Conservation (phyloP, 169 alveolate species). For the Babesia sp. region DNA sequence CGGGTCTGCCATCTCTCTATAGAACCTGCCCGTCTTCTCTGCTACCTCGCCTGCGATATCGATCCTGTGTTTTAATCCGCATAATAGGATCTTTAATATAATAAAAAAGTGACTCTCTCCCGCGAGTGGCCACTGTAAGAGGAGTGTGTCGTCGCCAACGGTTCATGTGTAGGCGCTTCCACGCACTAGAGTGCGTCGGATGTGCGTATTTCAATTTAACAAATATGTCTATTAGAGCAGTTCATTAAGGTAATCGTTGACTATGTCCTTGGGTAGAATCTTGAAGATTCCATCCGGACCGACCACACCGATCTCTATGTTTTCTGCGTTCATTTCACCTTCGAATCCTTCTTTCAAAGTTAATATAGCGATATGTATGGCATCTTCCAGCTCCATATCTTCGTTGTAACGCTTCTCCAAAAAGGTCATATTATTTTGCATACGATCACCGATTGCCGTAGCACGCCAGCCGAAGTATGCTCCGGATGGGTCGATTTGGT, state of each 20-base stretch:
- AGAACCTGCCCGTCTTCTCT: too few relatives aligned
- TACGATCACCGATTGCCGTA: slow-evolving; percentile 97
- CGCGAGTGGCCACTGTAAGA: too few relatives aligned
- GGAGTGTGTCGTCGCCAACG: background rate
- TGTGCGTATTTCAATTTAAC: background rate
- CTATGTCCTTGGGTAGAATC: slow-evolving; percentile 83
- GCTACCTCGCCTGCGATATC: too few relatives aligned
- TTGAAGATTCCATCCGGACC: slow-evolving; percentile 87
- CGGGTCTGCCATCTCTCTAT: slow-evolving; percentile 12
- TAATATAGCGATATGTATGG: slow-evolving; percentile 91
- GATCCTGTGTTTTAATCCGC: too few relatives aligned
- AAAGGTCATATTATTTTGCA: slow-evolving; percentile 93
- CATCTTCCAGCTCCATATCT: slow-evolving; percentile 95
- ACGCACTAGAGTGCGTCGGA: background rate
- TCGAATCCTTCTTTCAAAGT: slow-evolving; percentile 93
- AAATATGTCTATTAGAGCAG: slow-evolving; percentile 70
- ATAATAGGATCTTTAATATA: too few relatives aligned
- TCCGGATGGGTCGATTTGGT: slow-evolving; percentile 98
- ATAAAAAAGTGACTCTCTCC: too few relatives aligned
- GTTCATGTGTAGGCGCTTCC: background rate
- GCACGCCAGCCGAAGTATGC: slow-evolving; percentile 98
- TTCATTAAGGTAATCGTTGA: slow-evolving; percentile 91
- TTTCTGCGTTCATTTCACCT: slow-evolving; percentile 95
- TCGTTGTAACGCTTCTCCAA: slow-evolving; percentile 95
- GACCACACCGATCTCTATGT: slow-evolving; percentile 95